These are phyloP conservation scores for Salvia splendens DNA, from an alignment of 257 asterid species.

Conservation along the genomic window DNA sequence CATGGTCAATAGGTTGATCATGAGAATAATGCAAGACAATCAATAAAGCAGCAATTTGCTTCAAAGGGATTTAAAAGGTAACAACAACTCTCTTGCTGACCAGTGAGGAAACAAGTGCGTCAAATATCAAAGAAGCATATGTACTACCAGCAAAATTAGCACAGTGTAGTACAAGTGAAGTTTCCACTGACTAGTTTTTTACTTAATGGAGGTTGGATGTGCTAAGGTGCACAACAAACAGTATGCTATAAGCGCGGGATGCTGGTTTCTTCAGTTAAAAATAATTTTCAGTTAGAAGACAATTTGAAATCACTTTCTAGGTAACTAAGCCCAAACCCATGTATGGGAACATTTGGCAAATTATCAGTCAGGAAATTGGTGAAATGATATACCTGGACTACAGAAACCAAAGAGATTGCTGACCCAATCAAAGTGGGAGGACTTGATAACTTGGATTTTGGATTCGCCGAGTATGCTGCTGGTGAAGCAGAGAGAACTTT, in stretches of 20 bases:
- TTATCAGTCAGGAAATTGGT: constrained; percentile 9
- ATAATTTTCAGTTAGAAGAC: neutral
- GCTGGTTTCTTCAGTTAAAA: constrained; percentile 4
- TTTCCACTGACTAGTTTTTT: constrained; percentile 5
- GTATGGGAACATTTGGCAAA: constrained; percentile 5
- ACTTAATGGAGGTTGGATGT: neutral
- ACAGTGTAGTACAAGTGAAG: neutral
- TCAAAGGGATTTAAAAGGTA: constrained; percentile 5
- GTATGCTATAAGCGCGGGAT: neutral
- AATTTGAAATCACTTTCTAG: constrained; percentile 19
- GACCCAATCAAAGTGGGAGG: constrained; percentile 81
- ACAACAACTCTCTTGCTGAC: constrained; percentile 8
- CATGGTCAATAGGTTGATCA: constrained; percentile 10
- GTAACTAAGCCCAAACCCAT: constrained; percentile 11
- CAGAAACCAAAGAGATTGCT: constrained; percentile 74
- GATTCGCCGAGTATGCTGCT: constrained; percentile 84
- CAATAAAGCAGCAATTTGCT: neutral
- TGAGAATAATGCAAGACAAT: constrained; percentile 1
- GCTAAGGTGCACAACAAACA: constrained; percentile 6
- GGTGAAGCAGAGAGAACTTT: constrained; percentile 84
- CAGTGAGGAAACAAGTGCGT: constrained; percentile 18
- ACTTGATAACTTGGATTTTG: constrained; percentile 60
- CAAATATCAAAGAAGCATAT: constrained; percentile 19
- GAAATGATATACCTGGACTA: constrained; percentile 63
- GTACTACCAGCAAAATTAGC: constrained; percentile 4